Percentiles rank a stretch among this genome's conserved stretches.
Conservation (phyloP, 1,284 basidiomycete genomes). For the Rhodotorula glutinis region DNA sequence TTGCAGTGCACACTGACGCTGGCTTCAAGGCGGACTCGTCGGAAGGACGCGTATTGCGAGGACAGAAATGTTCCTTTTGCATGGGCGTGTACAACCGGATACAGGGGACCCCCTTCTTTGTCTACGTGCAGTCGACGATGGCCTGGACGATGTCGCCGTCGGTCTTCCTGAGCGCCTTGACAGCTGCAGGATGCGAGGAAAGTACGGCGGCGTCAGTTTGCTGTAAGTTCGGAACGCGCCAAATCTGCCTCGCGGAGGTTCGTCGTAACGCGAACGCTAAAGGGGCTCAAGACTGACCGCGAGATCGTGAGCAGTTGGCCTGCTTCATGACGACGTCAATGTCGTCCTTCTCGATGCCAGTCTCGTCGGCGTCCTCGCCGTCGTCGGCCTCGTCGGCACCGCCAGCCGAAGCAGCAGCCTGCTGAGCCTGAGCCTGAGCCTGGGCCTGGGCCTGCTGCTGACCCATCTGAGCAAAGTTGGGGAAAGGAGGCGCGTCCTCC, state of each 20-base stretch:
- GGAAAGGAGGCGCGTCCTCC: conserved; percentile 24
- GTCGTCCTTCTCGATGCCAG: conserved; percentile 77
- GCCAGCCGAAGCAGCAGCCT: conserved; percentile 44
- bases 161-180: conserved; percentile 79
- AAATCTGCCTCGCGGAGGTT: not conserved
- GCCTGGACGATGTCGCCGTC: conserved; percentile 62
- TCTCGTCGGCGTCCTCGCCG: conserved; percentile 46
- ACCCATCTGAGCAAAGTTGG: conserved; percentile 18
- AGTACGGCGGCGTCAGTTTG: not conserved
- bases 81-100: not conserved
- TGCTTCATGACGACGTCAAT: conserved; percentile 88
- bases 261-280: no score
- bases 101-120: not conserved
- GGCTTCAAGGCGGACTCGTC: no score
- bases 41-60: no score
- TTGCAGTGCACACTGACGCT: no score
- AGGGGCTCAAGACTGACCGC: conserved; percentile 50
- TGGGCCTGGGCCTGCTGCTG: conserved; percentile 15
- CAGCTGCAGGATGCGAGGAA: conserved; percentile 57
- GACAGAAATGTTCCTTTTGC: no score
- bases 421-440: conserved; percentile 41
- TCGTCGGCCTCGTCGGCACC: conserved; percentile 43
- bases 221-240: not conserved
- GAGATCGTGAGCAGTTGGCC: conserved; percentile 70
- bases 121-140: conserved; percentile 25